phyloP scores from a whole-genome alignment of 345 rosid genomes.

The Bruguiera gymnorhiza region DNA sequence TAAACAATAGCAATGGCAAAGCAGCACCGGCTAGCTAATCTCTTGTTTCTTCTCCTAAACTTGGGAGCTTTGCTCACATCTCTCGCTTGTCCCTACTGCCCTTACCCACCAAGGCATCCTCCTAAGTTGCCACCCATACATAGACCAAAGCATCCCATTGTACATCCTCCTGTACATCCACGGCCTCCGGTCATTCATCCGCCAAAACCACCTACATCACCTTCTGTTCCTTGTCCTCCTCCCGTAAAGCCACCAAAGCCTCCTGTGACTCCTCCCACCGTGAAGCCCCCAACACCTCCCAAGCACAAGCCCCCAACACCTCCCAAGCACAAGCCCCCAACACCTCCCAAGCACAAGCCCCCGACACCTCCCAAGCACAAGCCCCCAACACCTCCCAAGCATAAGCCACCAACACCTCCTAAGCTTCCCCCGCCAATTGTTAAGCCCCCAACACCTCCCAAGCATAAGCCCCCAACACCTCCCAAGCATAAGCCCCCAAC shows the following conservation, averaged over 20 bases:
- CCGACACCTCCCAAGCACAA: no score
- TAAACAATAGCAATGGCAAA: background rate
- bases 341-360: slow-evolving; percentile 1
- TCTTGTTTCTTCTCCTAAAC: slow-evolving; percentile 30
- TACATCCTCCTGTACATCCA: slow-evolving; percentile 6
- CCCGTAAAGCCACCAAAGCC: slow-evolving; percentile 2
- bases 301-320: slow-evolving; percentile 3
- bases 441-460: background rate
- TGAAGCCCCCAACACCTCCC: slow-evolving; percentile 8
- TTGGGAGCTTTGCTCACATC: slow-evolving; percentile 26
- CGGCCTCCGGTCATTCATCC: slow-evolving; percentile 10
- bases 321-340: background rate
- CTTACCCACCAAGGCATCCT: slow-evolving; percentile 29
- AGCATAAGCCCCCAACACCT: slow-evolving; percentile 12
- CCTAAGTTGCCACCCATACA: slow-evolving; percentile 38
- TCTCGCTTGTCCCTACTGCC: slow-evolving; percentile 45
- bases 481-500: no score
- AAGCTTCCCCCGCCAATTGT: slow-evolving; percentile 16
- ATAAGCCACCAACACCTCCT: slow-evolving; percentile 25
- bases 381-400: no score
- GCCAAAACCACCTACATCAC: slow-evolving; percentile 3
- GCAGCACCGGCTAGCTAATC: background rate
- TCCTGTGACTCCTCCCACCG: slow-evolving; percentile 24
- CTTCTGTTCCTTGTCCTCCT: background rate
- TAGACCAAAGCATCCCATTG: slow-evolving; percentile 24